Evolutionary conservation across 2,329 filamentous ascomycete genomes (phyloP), one percentile per base, ranked within the genome.

Genomic region (Ceratocystis lukuohia): DNA sequence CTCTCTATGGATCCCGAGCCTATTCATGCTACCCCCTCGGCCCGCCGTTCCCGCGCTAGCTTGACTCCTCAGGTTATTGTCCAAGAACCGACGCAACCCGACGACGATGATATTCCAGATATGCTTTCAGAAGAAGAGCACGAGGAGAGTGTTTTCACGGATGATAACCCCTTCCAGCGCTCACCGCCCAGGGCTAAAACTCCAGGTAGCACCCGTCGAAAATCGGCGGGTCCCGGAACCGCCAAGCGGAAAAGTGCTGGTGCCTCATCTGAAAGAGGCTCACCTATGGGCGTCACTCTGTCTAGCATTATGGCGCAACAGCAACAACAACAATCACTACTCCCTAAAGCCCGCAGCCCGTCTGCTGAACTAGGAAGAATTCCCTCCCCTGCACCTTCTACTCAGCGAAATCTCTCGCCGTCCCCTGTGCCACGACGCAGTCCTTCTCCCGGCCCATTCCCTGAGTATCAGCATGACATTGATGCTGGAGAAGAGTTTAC

Each of bases 151-250:
- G 87, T 88, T 41, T 97, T 97, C 75, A 91, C 88, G 1, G 83
- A 87, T 70, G 91, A 96, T 65, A 97, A 97, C 72, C 92, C 93
- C 0, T 97, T 97, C 73, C 93, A 97, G 74, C 88, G 91, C 50
- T 88, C 89, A 8, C 86, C 89, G 1, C 75, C 81, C 5, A 74
- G 75, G 1, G 75, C 80, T 33, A 78, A 78, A 73, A 78, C 79
- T 33, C 76, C 82, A 25, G 76, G 74, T 8, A 59, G 65, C 70
- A 76, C 76, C 67, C 80, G 82, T 53, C 78, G 82, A 69, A 79
- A 78, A 71, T 80, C 80, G n/a, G 72, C 75, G 1, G 78, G 74
- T 20, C 73, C 75, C 22, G 78, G 80, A 61, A 66, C 61, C 10
- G 72, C 74, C 61, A 77, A 75, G 67, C 79, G 76, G 66, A 73